Conservation (phyloP, 441 rosid species). For the Iberis amara region DNA sequence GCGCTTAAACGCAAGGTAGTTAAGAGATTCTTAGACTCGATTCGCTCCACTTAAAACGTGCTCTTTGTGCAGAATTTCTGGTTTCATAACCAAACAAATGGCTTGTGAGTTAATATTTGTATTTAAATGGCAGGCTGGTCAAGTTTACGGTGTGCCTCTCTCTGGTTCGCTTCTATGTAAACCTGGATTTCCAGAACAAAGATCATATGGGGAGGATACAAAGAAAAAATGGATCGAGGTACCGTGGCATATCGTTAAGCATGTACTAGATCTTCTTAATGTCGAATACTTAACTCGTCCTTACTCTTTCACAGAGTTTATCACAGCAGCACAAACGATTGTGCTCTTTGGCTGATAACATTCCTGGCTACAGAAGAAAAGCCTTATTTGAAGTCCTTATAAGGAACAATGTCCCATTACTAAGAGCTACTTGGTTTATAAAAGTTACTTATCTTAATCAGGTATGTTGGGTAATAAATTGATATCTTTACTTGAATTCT, state of each 20-base stretch:
- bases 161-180: constrained; percentile 71
- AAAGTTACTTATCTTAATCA: constrained; percentile 96
- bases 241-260: constrained; percentile 20
- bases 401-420: constrained; percentile 90
- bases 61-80: constrained; percentile 24
- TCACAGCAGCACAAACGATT: constrained; percentile 87
- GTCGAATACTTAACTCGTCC: constrained; percentile 13
- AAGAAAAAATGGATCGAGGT: constrained; percentile 98
- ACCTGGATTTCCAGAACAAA: constrained; percentile 88
- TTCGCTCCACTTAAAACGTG: constrained; percentile 17
- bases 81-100: constrained; percentile 15
- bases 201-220: constrained; percentile 69
- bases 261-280: constrained; percentile 6
- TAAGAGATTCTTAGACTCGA: constrained; percentile 1
- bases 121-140: constrained; percentile 75
- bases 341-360: constrained; percentile 81
- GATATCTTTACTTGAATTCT: constrained; percentile 7
- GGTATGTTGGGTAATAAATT: constrained; percentile 39
- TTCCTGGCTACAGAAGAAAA: constrained; percentile 80
- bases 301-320: constrained; percentile 54
- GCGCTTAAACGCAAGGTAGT: constrained; percentile 94
- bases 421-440: constrained; percentile 95
- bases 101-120: not conserved
- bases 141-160: constrained; percentile 90
- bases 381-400: constrained; percentile 85